Evolutionary conservation across 2,329 filamentous ascomycete species (phyloP).

Genomic region (Lachnellula hyalina): DNA sequence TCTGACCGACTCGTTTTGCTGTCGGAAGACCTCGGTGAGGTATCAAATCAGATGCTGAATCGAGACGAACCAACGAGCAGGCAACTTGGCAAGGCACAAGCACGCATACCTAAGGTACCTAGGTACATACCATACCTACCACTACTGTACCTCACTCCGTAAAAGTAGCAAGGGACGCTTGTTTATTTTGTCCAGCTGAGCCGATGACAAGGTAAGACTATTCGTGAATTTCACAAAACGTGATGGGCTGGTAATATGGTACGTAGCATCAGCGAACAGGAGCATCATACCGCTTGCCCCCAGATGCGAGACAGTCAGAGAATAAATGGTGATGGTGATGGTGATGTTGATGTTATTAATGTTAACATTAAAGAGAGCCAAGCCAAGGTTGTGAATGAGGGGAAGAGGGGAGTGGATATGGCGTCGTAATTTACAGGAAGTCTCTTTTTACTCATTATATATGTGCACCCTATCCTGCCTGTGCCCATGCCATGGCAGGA

Average conservation of each 20-base stretch:
- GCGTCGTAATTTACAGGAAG: constrained; percentile 10
- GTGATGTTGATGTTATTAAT: too few species aligned
- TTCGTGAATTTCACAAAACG: constrained; percentile 3
- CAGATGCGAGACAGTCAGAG: too few species aligned
- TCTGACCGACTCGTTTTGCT: background rate
- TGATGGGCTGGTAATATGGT: background rate
- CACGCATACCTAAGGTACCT: background rate
- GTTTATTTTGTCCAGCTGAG: constrained; percentile 16
- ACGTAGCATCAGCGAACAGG: constrained; percentile 1
- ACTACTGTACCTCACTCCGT: background rate
- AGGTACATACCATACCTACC: background rate
- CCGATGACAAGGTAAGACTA: constrained; percentile 12
- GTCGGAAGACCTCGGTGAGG: background rate
- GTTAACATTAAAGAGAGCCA: background rate
- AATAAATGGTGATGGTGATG: background rate
- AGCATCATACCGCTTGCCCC: background rate
- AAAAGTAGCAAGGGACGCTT: background rate
- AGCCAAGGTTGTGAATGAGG: constrained; percentile 6
- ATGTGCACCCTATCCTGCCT: background rate
- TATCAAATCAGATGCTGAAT: constrained; percentile 1
- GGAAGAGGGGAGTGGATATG: background rate
- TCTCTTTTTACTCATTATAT: background rate
- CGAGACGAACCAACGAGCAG: constrained; percentile 10
- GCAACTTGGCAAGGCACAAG: constrained; percentile 2
- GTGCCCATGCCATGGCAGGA: background rate